These are phyloP conservation scores for Globisporangium cederbergense DNA, from an alignment of 352 stramenopile species.

Conservation along the genomic window DNA sequence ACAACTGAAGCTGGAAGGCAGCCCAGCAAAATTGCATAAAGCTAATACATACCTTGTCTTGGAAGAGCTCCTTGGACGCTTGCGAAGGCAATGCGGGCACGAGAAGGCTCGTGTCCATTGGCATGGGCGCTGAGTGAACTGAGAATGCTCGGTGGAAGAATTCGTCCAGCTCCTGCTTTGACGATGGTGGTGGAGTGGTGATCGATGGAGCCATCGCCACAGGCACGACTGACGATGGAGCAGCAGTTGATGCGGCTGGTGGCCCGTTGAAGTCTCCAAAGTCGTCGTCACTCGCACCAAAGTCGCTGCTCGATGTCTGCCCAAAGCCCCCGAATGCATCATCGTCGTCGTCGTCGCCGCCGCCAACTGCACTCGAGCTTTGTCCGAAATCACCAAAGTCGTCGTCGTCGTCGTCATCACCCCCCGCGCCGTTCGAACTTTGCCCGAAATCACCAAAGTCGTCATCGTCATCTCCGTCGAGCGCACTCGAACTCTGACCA, in stretches of 20 bases:
- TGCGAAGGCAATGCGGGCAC: not conserved
- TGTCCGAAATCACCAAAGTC: slow-evolving; percentile 29
- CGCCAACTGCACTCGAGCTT: not conserved
- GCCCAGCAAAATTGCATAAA: not conserved
- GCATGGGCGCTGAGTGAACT: slow-evolving; percentile 13
- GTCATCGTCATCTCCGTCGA: slow-evolving; percentile 10
- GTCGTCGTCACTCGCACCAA: slow-evolving; percentile 2
- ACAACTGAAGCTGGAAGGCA: not conserved
- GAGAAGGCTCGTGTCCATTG: slow-evolving; percentile 5
- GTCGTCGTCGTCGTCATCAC: slow-evolving; percentile 15
- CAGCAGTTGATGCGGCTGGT: not conserved
- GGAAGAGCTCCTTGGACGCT: slow-evolving; percentile 16
- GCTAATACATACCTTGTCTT: slow-evolving; percentile 14
- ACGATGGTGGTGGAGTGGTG: slow-evolving; percentile 11
- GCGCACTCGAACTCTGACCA: not conserved
- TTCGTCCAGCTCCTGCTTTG: slow-evolving; percentile 26
- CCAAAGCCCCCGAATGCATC: not conserved
- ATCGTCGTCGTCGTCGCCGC: not conserved
- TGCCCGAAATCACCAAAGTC: slow-evolving; percentile 34
- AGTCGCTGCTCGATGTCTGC: not conserved
- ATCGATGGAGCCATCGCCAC: not conserved
- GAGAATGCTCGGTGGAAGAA: slow-evolving; percentile 43
- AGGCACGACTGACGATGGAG: slow-evolving; percentile 3
- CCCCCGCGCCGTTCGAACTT: not conserved
- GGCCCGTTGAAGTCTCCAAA: slow-evolving; percentile 18